These are phyloP conservation scores for Cajanus cajan DNA, from an alignment of 306 rosid species.

Conservation along the genomic window DNA sequence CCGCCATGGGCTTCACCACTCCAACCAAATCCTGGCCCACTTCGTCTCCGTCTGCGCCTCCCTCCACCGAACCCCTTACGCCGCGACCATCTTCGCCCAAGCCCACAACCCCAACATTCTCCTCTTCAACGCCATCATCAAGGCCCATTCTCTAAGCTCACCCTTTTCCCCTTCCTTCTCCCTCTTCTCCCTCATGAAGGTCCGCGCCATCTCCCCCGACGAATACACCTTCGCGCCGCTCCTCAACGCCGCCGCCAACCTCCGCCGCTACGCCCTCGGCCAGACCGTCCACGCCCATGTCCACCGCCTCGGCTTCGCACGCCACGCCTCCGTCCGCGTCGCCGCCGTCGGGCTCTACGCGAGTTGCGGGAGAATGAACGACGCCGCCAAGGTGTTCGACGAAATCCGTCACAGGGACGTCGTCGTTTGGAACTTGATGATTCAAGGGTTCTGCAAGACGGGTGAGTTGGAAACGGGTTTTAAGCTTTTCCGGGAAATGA, in stretches of 20 bases:
- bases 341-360: slow-evolving; percentile 60
- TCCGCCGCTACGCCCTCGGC: slow-evolving; percentile 47
- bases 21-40: slow-evolving; percentile 75
- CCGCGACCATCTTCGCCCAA: slow-evolving; percentile 50
- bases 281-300: slow-evolving; percentile 47
- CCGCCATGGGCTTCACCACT: slow-evolving; percentile 72
- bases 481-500: slow-evolving; percentile 57
- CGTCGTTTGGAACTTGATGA: slow-evolving; percentile 74
- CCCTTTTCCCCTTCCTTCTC: slow-evolving; percentile 54
- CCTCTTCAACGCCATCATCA: slow-evolving; percentile 80
- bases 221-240: slow-evolving; percentile 63
- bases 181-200: slow-evolving; percentile 52
- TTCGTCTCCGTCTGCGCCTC: slow-evolving; percentile 68
- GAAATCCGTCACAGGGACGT: slow-evolving; percentile 53
- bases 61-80: slow-evolving; percentile 46
- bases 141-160: slow-evolving; percentile 57
- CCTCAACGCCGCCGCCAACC: slow-evolving; percentile 57
- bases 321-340: slow-evolving; percentile 42
- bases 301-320: slow-evolving; percentile 40
- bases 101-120: slow-evolving; percentile 55
- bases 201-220: slow-evolving; percentile 48
- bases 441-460: slow-evolving; percentile 63
- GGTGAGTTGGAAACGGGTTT: slow-evolving; percentile 56
- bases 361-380: slow-evolving; percentile 43
- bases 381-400: slow-evolving; percentile 66